Conservation (phyloP, 139 green algal species). For the Edaphochlamys debaryana region DNA sequence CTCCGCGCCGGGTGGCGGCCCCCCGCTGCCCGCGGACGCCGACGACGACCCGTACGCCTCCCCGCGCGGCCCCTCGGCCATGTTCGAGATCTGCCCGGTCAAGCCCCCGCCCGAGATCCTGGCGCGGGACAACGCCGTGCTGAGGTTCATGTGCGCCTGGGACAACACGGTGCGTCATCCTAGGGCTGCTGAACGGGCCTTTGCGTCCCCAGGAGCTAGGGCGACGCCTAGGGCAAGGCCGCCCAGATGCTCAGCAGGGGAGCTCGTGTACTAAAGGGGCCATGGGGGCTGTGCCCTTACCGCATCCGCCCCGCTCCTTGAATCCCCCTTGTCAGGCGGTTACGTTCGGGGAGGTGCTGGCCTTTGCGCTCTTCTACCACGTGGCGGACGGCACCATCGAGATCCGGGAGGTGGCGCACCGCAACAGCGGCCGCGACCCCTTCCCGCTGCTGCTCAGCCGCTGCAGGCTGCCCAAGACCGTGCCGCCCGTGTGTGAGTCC, state of each 20-base stretch:
- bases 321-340: neutral
- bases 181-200: no score
- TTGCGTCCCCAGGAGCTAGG: no score
- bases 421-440: constrained; percentile 58
- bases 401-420: constrained; percentile 53
- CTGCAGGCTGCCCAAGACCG: constrained; percentile 53
- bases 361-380: constrained; percentile 85
- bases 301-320: no score
- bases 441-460: constrained; percentile 54
- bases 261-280: no score
- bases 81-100: constrained; percentile 49
- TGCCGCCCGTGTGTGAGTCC: constrained; percentile 52
- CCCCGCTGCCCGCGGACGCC: constrained; percentile 4
- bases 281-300: no score
- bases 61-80: constrained; percentile 5
- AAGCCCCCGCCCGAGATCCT: neutral
- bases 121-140: constrained; percentile 30
- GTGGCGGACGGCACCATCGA: constrained; percentile 86
- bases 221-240: no score
- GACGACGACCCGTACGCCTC: neutral
- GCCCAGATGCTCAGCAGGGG: no score
- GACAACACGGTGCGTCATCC: constrained; percentile 80
- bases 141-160: constrained; percentile 89
- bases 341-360: constrained; percentile 74
- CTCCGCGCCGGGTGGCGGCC: neutral